These are phyloP conservation scores for Kwoniella shandongensis DNA, from an alignment of 768 basidiomycete genomes.

Conservation along the genomic window DNA sequence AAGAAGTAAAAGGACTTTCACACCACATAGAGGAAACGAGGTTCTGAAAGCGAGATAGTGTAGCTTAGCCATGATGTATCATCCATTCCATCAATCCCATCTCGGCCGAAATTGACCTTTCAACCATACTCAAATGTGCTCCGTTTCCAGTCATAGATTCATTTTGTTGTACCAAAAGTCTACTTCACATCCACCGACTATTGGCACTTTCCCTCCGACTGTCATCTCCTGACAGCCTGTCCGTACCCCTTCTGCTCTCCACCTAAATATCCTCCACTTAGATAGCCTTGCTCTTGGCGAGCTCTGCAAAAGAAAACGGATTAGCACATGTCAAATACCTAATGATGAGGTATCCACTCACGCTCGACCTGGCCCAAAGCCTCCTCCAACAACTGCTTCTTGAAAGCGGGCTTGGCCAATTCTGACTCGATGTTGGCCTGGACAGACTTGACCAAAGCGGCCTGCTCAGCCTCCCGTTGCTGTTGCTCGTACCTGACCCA, in stretches of 20 bases:
- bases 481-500: slow-evolving; percentile 99
- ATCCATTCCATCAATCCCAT: too few relatives aligned
- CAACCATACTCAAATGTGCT: too few relatives aligned
- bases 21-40: not conserved
- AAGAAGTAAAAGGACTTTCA: slow-evolving; percentile 14
- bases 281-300: slow-evolving; percentile 90
- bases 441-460: slow-evolving; percentile 80
- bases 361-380: slow-evolving; percentile 90
- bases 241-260: not conserved
- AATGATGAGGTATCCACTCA: slow-evolving; percentile 58
- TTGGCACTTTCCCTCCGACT: slow-evolving; percentile 1
- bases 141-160: slow-evolving; percentile 8
- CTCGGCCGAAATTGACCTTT: too few relatives aligned
- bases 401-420: slow-evolving; percentile 72
- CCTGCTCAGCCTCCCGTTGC: slow-evolving; percentile 93
- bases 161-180: slow-evolving; percentile 21
- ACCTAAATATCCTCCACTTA: slow-evolving; percentile 55
- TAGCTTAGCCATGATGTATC: not conserved
- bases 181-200: slow-evolving; percentile 11
- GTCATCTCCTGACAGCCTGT: slow-evolving; percentile 1
- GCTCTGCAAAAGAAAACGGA: slow-evolving; percentile 59
- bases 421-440: slow-evolving; percentile 47
- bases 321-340: not conserved
- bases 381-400: slow-evolving; percentile 77
- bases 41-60: not conserved